Base-by-base conservation (phyloP, 371 early-diverging fungal species). In the Parasitella parasitica region DNA sequence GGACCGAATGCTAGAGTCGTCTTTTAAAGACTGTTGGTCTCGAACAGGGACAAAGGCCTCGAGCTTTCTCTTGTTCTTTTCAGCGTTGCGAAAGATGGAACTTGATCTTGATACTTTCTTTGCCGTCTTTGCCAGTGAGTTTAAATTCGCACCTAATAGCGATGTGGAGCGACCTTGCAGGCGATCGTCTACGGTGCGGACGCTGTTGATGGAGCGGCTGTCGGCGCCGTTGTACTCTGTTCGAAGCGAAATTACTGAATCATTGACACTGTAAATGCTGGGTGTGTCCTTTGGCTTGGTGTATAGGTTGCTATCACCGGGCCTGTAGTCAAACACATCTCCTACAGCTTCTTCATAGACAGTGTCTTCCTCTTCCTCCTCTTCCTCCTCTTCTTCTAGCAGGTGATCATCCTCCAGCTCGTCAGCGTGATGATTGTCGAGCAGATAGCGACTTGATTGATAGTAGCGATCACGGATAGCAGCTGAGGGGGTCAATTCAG, bases 401-500 rank as follows among this genome's bases (percentile, higher is more conserved):
- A 24, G 24, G 24, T 57, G 57, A 13, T 67, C 36, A 6, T 57
- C 53, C 13, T 46, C 50, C 22, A 59, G 16, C 51, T 63, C 63
- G 30, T 65, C 64, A 7, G 53, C 54, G 5, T 46, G 20, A 18
- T 57, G 41, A 34, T 66, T 58, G 20, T 65, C 66, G 11, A 63
- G 60, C 15, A 66, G 36, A 16, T 64, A 63, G 7, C 66, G 57
- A 15, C 52, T 66, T 11, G 73, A 72, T 53, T 69, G 66, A 27
- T 72, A 72, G 24, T 72, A 72, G 36, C 54, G 46, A 24, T 72
- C 69, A 7, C 73, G 55, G 32, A 72, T 72, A 22, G 73, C 70
- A 15, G 73, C 73, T 13, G 73, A 72, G 5, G 69, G 66, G 11
- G 73, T 69, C 7, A 59, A 30, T 51, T 65, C 61, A 18, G 38